A percentile compares a stretch with the other conserved stretches of the same genome.
These are phyloP conservation scores for Quercus agrifolia DNA, from an alignment of 306 rosid species.

Conservation along the genomic window DNA sequence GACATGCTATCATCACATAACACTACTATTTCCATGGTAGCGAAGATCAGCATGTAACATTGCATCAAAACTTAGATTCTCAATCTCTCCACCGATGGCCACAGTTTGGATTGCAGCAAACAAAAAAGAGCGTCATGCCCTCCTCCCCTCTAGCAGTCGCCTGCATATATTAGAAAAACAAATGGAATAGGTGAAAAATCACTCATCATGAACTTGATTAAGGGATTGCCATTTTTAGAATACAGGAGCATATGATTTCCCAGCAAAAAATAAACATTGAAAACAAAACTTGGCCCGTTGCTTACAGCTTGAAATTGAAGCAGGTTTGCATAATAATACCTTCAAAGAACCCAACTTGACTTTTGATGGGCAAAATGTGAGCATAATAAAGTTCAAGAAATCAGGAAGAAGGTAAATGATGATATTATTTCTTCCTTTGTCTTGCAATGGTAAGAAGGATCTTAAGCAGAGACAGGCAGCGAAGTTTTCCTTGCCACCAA, in stretches of 20 bases:
- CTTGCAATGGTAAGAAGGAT: too few relatives aligned
- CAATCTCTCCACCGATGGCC: conserved; percentile 71
- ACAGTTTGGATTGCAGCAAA: conserved; percentile 86
- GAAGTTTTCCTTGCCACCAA: too few relatives aligned
- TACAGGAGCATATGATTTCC: not conserved
- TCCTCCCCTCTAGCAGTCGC: conserved; percentile 76
- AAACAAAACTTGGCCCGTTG: not conserved
- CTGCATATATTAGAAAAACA: conserved; percentile 32
- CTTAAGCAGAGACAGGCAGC: too few relatives aligned
- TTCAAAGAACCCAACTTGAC: too few relatives aligned
- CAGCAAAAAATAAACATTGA: not conserved
- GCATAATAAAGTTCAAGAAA: too few relatives aligned
- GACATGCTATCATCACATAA: not conserved
- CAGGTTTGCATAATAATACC: too few relatives aligned
- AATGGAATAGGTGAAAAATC: not conserved
- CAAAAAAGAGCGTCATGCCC: conserved; percentile 69
- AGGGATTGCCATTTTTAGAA: not conserved
- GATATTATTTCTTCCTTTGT: too few relatives aligned
- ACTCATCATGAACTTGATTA: not conserved
- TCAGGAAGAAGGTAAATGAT: too few relatives aligned
- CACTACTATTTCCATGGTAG: not conserved
- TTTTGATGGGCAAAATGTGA: too few relatives aligned
- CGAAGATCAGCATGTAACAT: not conserved
- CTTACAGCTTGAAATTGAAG: too few relatives aligned
- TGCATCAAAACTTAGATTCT: not conserved